Base-by-base conservation (phyloP, 371 early-diverging fungal species). In the Mucor irregularis region DNA sequence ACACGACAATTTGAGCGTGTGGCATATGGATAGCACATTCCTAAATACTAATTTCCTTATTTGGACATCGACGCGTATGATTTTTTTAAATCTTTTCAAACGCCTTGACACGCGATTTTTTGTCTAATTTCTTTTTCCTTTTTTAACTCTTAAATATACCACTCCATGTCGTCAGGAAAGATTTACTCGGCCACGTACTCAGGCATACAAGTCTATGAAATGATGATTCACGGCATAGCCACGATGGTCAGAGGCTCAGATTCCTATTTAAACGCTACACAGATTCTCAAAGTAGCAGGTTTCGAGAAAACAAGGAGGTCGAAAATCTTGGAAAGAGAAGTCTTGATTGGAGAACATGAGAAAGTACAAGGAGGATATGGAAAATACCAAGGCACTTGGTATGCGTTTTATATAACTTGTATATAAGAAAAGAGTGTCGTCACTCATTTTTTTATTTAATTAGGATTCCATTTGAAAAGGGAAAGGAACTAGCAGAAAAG, bases 351-450 rank as follows among this genome's bases (percentile, higher is more conserved):
- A 8, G 82, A 83, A 35, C 94, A 92, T 63, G 97, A 98, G 62
- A 96, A 96, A 72, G 91, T 98, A 19, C 97, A 97, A 77, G 98
- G 98, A 16, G 98, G 98, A 24, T 96, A 96, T 74, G 98, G 98
- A 28, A 95, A 96, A 76, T 96, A 92, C 65, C 96, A 97, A 76
- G 98, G 98, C 37, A 94, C 93, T 14, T 94, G 86, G 89, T 89
- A 80, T 67, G 11, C 11, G 19, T 69, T 35, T 21, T 35, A 35
- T 34, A 11, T n/a, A 5, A 21, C 2, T 48, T 35, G 49, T 37
- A 13, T 40, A 17, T 26, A 14, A 33, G 9, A 40, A 42, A 42
- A 4, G 14, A 52, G 25, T 9, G 7, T 29, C 26, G n/a, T 17
- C n/a, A 5, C 39, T 16, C 33, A 19, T 26, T 10, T 49, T 47